Evolutionary conservation across 768 basidiomycete species (phyloP).

Genomic region (Agrocybe praecox): DNA sequence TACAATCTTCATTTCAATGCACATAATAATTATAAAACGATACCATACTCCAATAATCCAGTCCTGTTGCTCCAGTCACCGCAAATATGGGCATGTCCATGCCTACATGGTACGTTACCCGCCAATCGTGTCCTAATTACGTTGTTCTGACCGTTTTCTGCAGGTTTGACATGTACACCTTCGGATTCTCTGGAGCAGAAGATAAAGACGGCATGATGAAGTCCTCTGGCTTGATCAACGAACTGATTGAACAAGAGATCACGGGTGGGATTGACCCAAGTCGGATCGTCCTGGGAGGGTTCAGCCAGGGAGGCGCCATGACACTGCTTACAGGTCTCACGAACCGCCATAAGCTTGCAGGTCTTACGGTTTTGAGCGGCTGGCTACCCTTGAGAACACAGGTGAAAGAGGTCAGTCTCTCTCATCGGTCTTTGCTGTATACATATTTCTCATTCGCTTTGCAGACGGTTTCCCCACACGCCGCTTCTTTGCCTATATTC

Average conservation of each 20-base stretch:
- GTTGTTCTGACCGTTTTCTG: too few species aligned
- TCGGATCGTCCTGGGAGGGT: slow-evolving; percentile 5
- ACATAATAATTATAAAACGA: too few species aligned
- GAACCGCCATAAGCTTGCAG: background rate
- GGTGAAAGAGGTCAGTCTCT: slow-evolving; percentile 1
- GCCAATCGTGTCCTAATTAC: too few species aligned
- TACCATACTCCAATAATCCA: background rate
- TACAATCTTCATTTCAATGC: too few species aligned
- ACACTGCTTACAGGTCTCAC: slow-evolving; percentile 1
- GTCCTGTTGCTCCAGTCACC: background rate
- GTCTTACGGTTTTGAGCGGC: slow-evolving; percentile 1
- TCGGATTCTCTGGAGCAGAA: slow-evolving; percentile 4
- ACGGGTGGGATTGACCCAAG: slow-evolving; percentile 1
- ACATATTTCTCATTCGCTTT: background rate
- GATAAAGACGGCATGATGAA: background rate
- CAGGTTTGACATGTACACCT: slow-evolving; percentile 2
- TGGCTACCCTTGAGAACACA: slow-evolving; percentile 4
- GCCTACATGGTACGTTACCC: background rate
- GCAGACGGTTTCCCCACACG: background rate
- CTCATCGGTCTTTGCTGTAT: too few species aligned
- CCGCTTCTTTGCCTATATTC: background rate
- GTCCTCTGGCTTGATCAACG: background rate
- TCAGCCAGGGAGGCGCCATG: slow-evolving; percentile 4
- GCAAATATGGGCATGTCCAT: background rate
- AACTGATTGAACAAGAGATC: background rate